phyloP scores from a whole-genome alignment of 2,329 filamentous ascomycete species.

The Fusarium hainanense region DNA sequence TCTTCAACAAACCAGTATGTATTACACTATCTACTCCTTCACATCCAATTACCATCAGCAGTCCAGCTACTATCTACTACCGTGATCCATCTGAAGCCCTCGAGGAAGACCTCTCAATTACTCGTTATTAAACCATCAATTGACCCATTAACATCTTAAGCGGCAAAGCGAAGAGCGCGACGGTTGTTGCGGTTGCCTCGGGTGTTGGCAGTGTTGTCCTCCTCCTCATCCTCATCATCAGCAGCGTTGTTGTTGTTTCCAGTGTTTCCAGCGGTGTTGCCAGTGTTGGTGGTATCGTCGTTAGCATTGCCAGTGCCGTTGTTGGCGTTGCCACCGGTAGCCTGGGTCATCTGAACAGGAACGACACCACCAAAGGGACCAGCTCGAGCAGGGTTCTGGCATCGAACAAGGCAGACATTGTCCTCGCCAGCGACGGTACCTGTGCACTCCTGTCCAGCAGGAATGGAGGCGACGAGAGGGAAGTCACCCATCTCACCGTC shows the following conservation, averaged over 20 bases:
- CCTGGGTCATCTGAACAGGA: not conserved
- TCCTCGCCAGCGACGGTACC: constrained; percentile 16
- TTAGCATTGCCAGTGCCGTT: not conserved
- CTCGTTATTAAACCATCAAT: not conserved
- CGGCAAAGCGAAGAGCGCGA: not conserved
- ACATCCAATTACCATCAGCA: not conserved
- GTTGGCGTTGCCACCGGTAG: not conserved
- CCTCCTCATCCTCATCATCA: not conserved
- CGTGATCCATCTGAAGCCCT: not conserved
- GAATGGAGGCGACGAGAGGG: constrained; percentile 15
- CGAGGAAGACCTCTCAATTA: not conserved
- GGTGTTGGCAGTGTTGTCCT: not conserved
- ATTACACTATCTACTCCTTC: not conserved
- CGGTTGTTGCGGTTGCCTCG: constrained; percentile 3
- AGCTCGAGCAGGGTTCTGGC: constrained; percentile 10
- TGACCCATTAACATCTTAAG: not conserved
- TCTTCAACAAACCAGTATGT: not conserved
- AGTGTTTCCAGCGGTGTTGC: not conserved
- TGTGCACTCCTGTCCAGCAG: constrained; percentile 4
- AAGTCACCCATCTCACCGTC: constrained; percentile 5
- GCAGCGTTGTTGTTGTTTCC: not conserved
- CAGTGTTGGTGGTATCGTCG: not conserved
- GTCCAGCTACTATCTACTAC: not conserved
- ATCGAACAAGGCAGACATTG: constrained; percentile 16
- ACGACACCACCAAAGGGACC: constrained; percentile 10